Evolutionary conservation across 495 filamentous ascomycete genomes (phyloP), one percentile per base, ranked within the genome.

Genomic region (Penicillium argentinense): DNA sequence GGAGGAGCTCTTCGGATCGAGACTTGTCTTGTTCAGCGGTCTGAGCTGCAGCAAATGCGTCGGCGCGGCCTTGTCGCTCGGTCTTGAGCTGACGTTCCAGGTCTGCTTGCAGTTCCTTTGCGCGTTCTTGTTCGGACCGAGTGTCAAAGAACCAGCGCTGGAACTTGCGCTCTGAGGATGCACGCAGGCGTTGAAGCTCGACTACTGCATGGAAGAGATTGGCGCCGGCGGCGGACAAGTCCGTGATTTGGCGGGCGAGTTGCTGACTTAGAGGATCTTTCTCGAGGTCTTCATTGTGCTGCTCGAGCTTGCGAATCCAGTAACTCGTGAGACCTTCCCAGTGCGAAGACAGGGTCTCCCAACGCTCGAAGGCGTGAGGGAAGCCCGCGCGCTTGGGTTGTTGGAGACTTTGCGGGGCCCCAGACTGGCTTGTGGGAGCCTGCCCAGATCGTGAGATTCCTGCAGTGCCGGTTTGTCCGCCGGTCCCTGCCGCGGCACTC

Each of bases 141-240:
- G 89, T 95, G 56, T 98, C 93, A 61, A 95, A 95, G 68, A 97
- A 97, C 93, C 93, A 98, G 29, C 95, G 84, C 66, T 97, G 95
- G 63, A 98, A 98, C 61, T 97, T 97, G 26, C 95, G 80, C 65
- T 97, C 95, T 1, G 91, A 96, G 16, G 88, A 95, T 14, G 95
- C 93, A 16, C 93, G 88, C 11, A 98, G 76, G n/a, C 93, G 85
- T 59, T 98, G 93, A 24, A 98, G 73, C 62, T 98, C 93, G 11
- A 98, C 92, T 2, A 98, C 91, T 5, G 95, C 93, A 62, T 97
- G 93, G 64, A 98, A 98, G 5, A 98, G 78, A 59, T 97, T 98
- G 16, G 93, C 95, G 18, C 93, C 93, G 4, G 93, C 93, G 12
- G 93, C 95, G 19, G 92, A 95, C 9, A 98, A 77, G 61, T 98